phyloP scores from a whole-genome alignment of 2,329 filamentous ascomycete species.

The Esteya vermicola region DNA sequence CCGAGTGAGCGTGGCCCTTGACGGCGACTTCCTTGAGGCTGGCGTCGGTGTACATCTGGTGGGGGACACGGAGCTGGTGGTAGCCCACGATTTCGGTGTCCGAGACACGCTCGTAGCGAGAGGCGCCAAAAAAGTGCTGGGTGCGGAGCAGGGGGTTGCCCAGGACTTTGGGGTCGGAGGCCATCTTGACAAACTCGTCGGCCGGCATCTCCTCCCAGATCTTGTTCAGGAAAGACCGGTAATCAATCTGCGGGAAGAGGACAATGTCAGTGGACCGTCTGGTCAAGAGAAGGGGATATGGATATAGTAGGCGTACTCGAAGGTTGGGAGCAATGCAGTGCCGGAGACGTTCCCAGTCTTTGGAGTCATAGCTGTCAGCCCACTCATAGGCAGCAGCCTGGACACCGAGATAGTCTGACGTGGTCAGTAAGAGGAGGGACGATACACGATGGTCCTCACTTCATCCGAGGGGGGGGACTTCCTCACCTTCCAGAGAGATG shows the following conservation, averaged over 20 bases:
- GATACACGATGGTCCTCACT: no score
- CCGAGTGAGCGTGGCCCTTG: slow-evolving; percentile 46
- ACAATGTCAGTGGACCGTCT: no score
- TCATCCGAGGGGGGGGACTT: no score
- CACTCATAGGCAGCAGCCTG: slow-evolving; percentile 41
- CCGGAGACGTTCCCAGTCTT: slow-evolving; percentile 47
- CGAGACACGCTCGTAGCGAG: slow-evolving; percentile 41
- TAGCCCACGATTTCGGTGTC: slow-evolving; percentile 45
- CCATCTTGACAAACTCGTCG: slow-evolving; percentile 46
- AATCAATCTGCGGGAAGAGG: slow-evolving; percentile 51
- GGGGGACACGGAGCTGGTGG: slow-evolving; percentile 47
- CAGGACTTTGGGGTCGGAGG: slow-evolving; percentile 40
- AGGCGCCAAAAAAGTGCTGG: slow-evolving; percentile 49
- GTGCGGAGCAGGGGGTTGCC: slow-evolving; percentile 48
- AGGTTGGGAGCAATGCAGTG: slow-evolving; percentile 49
- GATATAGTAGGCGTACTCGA: slow-evolving; percentile 19
- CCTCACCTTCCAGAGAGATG: no score
- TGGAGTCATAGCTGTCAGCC: slow-evolving; percentile 52
- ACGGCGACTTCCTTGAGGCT: slow-evolving; percentile 26
- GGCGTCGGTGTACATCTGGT: slow-evolving; percentile 42
- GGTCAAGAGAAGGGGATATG: not conserved
- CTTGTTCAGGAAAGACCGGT: slow-evolving; percentile 48
- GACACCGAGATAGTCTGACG: slow-evolving; percentile 33
- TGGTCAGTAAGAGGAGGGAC: not conserved
- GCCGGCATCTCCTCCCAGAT: slow-evolving; percentile 47